Evolutionary conservation across 805 yeast genomes (phyloP).

Genomic region (Torulaspora delbrueckii): DNA sequence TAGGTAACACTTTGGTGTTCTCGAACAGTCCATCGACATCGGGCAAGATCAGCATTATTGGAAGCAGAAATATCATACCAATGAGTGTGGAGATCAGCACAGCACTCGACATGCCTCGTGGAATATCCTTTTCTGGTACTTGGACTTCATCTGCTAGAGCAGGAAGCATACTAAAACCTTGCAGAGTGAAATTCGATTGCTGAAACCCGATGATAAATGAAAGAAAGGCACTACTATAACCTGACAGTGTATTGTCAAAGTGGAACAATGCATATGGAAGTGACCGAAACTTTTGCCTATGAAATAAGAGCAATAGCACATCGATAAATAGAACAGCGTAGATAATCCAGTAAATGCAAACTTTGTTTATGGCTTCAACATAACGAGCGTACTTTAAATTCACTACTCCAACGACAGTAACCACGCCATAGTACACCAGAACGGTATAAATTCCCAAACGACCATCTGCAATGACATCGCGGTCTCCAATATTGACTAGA

Average conservation of each 20-base stretch:
- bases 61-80: constrained; percentile 68
- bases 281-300: constrained; percentile 53
- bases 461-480: constrained; percentile 46
- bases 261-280: constrained; percentile 54
- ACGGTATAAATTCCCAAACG: constrained; percentile 51
- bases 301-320: constrained; percentile 51
- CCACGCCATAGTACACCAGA: constrained; percentile 50
- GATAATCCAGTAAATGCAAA: constrained; percentile 72
- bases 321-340: constrained; percentile 67
- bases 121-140: constrained; percentile 67
- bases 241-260: constrained; percentile 68
- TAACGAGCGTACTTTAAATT: constrained; percentile 56
- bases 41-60: constrained; percentile 67
- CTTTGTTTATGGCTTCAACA: constrained; percentile 58
- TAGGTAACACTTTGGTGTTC: constrained; percentile 66
- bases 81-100: constrained; percentile 60
- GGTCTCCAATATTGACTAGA: constrained; percentile 56
- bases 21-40: constrained; percentile 54
- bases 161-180: constrained; percentile 78
- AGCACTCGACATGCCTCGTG: constrained; percentile 65
- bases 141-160: constrained; percentile 80
- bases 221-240: constrained; percentile 59
- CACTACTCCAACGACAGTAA: constrained; percentile 55
- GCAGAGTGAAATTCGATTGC: constrained; percentile 71
- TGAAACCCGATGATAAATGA: constrained; percentile 76